A percentile compares a stretch with the other conserved stretches of the same genome.
Evolutionary conservation across 2,329 filamentous ascomycete species (phyloP).

Genomic region (Furcasterigmium sp.): DNA sequence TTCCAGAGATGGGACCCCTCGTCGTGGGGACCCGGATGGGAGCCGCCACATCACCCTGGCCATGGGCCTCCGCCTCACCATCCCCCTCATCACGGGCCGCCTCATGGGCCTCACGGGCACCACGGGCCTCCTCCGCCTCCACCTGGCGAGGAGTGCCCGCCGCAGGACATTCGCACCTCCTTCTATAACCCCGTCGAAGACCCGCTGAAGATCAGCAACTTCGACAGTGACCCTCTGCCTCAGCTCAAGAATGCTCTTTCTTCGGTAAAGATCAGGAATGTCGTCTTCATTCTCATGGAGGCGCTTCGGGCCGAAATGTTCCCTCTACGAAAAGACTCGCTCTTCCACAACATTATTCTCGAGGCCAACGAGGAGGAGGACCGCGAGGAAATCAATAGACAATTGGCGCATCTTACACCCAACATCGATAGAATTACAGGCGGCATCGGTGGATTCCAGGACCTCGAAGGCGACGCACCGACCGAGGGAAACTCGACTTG

Average conservation of each 20-base stretch:
- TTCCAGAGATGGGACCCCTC: conserved; percentile 22
- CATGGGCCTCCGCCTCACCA: too few species aligned
- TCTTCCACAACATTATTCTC: conserved; percentile 19
- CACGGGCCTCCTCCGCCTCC: conserved; percentile 17
- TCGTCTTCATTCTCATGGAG: conserved; percentile 28
- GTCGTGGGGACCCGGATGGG: neutral
- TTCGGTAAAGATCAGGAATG: conserved; percentile 24
- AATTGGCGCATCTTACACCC: conserved; percentile 13
- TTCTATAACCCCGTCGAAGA: conserved; percentile 25
- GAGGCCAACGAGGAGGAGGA: conserved; percentile 20
- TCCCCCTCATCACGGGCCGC: neutral
- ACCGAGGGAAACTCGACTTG: neutral
- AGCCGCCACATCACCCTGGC: neutral
- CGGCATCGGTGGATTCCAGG: neutral
- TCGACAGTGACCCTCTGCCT: conserved; percentile 17
- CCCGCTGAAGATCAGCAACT: conserved; percentile 25
- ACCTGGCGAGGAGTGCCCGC: conserved; percentile 10
- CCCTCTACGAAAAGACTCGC: conserved; percentile 22
- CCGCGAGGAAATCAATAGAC: conserved; percentile 13
- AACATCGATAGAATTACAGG: conserved; percentile 7
- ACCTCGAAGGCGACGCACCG: neutral
- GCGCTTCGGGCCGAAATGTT: conserved; percentile 29
- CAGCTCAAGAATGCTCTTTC: conserved; percentile 10
- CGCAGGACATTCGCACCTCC: conserved; percentile 20
- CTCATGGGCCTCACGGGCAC: conserved; percentile 1